Evolutionary conservation across 75 land plant species (phyloP), one percentile per base, ranked within the genome.

Genomic region (Sequoiadendron giganteum): DNA sequence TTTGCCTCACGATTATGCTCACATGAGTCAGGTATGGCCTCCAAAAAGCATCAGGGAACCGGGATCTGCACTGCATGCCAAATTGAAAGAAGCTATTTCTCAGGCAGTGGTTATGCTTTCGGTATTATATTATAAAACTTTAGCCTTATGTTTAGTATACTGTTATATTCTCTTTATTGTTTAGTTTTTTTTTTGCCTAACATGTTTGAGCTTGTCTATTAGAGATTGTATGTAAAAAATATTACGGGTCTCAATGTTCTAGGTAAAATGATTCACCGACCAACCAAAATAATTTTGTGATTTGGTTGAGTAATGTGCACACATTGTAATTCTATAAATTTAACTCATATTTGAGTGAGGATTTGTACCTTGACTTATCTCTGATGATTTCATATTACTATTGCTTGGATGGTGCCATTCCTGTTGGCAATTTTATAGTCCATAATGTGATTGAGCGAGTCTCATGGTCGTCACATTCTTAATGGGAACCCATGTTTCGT

Each of bases 31-130:
- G 99, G 91, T 97, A 90, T 97, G 99, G 99, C 99, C 99, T 89
- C 99, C 99, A n/a, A 95, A 92, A 86, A 96, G 86, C 88, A 89
- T 96, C 11, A 97, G 93, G 91, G 99, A 97, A 90, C 90, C 94
- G 73, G 94, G 93, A 86, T 95, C 99, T 32, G 88, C 88, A 42
- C 88, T 97, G 28, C 93, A 96, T 90, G 88, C 93, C 75, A 92
- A 91, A 79, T 86, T 97, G 78, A 97, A 93, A 87, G 97, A 96
- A 88, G 93, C 94, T 73, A 93, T 97, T 77, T 84, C 92, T 87
- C 94, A 91, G 97, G 99, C 95, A 61, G 86, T 49, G 86, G 68
- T 11, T 55, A 85, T 55, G 21, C 56, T 85, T 85, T 85, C 4
- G 11, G 52, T 52, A 61, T 38, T 32, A 38, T 85, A 36, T 55